Evolutionary conservation across 23 red algal genomes (phyloP).

Genomic region (Gracilaria domingensis): DNA sequence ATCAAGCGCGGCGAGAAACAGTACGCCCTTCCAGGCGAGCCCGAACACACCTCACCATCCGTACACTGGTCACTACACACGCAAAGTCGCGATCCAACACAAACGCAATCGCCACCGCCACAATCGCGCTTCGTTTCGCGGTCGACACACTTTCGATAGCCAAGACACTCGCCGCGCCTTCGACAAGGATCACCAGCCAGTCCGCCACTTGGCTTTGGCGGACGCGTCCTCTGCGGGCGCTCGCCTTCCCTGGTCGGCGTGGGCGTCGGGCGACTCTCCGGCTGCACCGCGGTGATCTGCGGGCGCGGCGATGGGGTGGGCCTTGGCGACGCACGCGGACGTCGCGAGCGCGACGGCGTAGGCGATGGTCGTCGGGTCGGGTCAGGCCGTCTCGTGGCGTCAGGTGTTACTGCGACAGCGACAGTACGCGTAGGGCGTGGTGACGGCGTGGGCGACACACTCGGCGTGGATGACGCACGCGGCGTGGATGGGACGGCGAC

Average conservation of each 20-base stretch:
- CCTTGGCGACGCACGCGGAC: neutral
- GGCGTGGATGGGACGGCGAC: too few relatives aligned
- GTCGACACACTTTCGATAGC: slow-evolving; percentile 30
- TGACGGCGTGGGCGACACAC: slow-evolving; percentile 1
- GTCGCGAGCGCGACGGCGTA: neutral
- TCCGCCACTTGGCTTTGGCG: slow-evolving; percentile 19
- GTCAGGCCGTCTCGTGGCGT: too few relatives aligned
- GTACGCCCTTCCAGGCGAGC: slow-evolving; percentile 4
- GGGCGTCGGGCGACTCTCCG: neutral
- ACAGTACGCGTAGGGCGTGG: too few relatives aligned
- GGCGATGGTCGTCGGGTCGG: neutral
- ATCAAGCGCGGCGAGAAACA: slow-evolving; percentile 45
- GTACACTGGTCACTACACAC: slow-evolving; percentile 44
- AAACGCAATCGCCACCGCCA: slow-evolving; percentile 1
- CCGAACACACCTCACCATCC: slow-evolving; percentile 46
- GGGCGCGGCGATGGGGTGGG: slow-evolving; percentile 28
- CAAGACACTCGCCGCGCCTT: slow-evolving; percentile 17
- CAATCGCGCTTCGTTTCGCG: neutral
- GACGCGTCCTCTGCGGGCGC: neutral
- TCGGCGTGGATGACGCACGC: neutral
- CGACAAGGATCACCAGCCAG: slow-evolving; percentile 40
- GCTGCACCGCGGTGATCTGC: neutral
- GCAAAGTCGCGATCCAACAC: slow-evolving; percentile 38
- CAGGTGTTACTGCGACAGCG: too few relatives aligned
- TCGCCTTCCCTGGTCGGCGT: neutral